Conservation (phyloP, 2,329 filamentous ascomycete genomes). For the Trichoderma sp. region DNA sequence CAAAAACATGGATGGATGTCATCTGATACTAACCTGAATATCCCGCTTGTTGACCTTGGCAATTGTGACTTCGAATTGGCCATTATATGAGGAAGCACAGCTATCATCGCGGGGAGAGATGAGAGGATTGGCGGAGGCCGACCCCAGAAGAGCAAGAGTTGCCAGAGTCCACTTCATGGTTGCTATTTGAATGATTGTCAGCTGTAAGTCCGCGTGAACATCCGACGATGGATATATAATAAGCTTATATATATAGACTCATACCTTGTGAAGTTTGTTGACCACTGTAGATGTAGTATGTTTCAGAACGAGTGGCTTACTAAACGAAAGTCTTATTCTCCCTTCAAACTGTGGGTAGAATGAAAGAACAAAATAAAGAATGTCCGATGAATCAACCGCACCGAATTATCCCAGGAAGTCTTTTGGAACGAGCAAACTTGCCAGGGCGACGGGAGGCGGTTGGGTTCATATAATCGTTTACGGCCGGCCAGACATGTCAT, state of each 20-base stretch:
- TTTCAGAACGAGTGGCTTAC: background rate
- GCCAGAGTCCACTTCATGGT: constrained; percentile 35
- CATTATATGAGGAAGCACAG: constrained; percentile 50
- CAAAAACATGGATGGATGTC: background rate
- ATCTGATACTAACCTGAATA: constrained; percentile 32
- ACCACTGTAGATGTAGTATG: background rate
- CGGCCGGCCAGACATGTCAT: background rate
- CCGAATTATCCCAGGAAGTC: background rate
- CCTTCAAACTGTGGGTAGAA: constrained; percentile 32
- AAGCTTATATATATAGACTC: background rate
- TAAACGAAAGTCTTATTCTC: constrained; percentile 3
- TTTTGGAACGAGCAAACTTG: background rate
- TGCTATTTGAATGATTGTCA: constrained; percentile 5
- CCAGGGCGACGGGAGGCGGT: background rate
- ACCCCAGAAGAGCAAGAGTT: constrained; percentile 42
- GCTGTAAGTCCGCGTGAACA: background rate
- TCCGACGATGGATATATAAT: background rate
- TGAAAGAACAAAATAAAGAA: constrained; percentile 30
- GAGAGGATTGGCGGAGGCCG: constrained; percentile 38
- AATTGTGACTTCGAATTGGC: constrained; percentile 59
- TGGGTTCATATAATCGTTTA: background rate
- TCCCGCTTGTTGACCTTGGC: constrained; percentile 39
- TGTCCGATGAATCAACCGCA: background rate
- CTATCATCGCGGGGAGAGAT: constrained; percentile 50
- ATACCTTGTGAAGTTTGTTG: background rate